Evolutionary conservation across 129 eudicot species (phyloP).

Genomic region (Artemisia argyi): DNA sequence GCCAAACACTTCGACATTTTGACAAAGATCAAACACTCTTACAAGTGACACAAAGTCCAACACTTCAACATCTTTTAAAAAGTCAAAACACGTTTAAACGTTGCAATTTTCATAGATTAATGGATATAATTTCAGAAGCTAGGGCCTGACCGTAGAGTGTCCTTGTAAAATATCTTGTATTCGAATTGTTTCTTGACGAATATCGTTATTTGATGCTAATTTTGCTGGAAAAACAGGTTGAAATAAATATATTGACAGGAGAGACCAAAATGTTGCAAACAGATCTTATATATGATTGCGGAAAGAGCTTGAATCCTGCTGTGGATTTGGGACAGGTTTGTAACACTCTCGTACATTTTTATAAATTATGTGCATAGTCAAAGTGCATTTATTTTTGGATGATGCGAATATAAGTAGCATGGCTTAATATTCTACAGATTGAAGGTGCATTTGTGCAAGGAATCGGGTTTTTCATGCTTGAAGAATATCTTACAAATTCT

Average conservation of each 20-base stretch:
- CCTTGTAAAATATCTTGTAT: too few relatives aligned
- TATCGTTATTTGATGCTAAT: neutral
- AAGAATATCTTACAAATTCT: slow-evolving; percentile 65
- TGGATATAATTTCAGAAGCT: too few relatives aligned
- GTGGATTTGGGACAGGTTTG: slow-evolving; percentile 95
- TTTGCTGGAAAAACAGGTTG: slow-evolving; percentile 58
- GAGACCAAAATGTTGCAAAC: slow-evolving; percentile 72
- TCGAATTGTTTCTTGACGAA: too few relatives aligned
- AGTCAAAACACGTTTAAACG: neutral
- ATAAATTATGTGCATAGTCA: neutral
- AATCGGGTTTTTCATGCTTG: slow-evolving; percentile 91
- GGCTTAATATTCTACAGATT: slow-evolving; percentile 31
- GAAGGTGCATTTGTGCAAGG: slow-evolving; percentile 99
- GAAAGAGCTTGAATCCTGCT: slow-evolving; percentile 96
- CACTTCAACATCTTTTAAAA: neutral
- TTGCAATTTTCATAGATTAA: too few relatives aligned
- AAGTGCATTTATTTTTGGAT: neutral
- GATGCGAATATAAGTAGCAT: neutral
- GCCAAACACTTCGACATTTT: neutral
- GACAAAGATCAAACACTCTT: too few relatives aligned
- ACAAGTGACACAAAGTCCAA: neutral
- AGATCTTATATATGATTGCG: slow-evolving; percentile 89
- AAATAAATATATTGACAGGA: slow-evolving; percentile 75
- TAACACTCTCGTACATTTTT: neutral
- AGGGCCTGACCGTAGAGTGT: too few relatives aligned